Conservation (phyloP, 352 stramenopile species). For the Phytophthora tentaculata region DNA sequence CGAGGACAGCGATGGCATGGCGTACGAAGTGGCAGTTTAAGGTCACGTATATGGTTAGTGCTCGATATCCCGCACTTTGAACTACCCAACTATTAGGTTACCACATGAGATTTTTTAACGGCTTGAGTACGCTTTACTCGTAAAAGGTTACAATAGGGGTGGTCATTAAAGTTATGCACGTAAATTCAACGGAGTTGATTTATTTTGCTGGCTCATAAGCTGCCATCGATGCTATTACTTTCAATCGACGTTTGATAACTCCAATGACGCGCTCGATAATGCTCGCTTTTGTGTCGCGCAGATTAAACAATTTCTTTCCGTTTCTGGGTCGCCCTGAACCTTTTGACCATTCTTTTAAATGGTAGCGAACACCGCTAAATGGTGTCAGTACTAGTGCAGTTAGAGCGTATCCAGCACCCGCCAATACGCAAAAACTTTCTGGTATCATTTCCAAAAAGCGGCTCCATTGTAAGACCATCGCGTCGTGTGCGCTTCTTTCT, state of each 20-base stretch:
- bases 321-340: not conserved
- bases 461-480: not conserved
- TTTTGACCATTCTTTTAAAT: not conserved
- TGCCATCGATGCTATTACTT: not conserved
- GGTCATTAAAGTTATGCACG: no score
- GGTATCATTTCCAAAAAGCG: not conserved
- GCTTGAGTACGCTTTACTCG: no score
- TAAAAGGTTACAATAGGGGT: no score
- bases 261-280: not conserved
- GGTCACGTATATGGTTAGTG: no score
- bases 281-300: not conserved
- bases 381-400: not conserved
- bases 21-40: no score
- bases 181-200: no score
- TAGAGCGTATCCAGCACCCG: not conserved
- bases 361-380: not conserved
- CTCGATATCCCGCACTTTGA: no score
- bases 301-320: not conserved
- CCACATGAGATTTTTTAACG: no score
- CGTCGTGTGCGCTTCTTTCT: not conserved
- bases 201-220: not conserved
- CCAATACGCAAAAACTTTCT: not conserved
- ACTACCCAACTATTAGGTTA: no score
- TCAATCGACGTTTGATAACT: not conserved
- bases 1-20: no score